These are phyloP conservation scores for Ogataea polymorpha DNA, from an alignment of 805 yeast genomes.

Conservation along the genomic window DNA sequence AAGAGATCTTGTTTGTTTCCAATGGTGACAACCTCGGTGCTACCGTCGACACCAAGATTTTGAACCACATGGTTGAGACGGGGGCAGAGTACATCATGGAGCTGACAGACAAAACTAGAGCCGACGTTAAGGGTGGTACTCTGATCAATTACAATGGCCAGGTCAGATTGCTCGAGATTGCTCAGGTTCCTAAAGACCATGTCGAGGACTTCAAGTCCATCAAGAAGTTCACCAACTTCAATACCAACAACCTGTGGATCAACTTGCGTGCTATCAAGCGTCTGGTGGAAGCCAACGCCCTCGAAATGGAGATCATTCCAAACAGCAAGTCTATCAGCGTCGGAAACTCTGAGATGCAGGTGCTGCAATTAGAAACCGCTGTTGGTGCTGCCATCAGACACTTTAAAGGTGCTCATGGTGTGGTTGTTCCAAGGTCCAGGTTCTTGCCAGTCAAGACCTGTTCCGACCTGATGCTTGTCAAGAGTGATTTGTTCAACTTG, in stretches of 20 bases:
- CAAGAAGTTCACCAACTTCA: slow-evolving; percentile 96
- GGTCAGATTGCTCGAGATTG: slow-evolving; percentile 91
- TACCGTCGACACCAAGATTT: slow-evolving; percentile 87
- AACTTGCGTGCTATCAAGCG: slow-evolving; percentile 92
- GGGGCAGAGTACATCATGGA: slow-evolving; percentile 97
- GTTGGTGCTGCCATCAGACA: slow-evolving; percentile 99
- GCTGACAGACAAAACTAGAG: slow-evolving; percentile 96
- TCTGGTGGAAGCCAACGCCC: slow-evolving; percentile 76
- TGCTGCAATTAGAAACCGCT: slow-evolving; percentile 95
- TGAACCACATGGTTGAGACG: slow-evolving; percentile 89
- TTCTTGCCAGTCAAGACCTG: slow-evolving; percentile 98
- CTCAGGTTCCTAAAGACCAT: slow-evolving; percentile 98
- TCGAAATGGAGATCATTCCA: slow-evolving; percentile 93
- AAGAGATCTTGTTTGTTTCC: slow-evolving; percentile 91
- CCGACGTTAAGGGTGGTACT: slow-evolving; percentile 99
- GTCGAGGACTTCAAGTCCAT: slow-evolving; percentile 97
- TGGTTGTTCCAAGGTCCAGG: slow-evolving; percentile 96
- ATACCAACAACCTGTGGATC: slow-evolving; percentile 98
- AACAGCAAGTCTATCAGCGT: slow-evolving; percentile 79
- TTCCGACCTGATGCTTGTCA: slow-evolving; percentile 89
- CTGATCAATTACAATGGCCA: slow-evolving; percentile 93
- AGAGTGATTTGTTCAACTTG: slow-evolving; percentile 87
- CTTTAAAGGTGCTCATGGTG: slow-evolving; percentile 93
- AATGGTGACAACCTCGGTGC: slow-evolving; percentile 99
- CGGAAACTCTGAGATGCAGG: slow-evolving; percentile 77